A percentile compares a stretch with the other conserved stretches of the same genome.
Conservation (phyloP, 2,329 filamentous ascomycete genomes). For the Clonostachys rhizophaga region DNA sequence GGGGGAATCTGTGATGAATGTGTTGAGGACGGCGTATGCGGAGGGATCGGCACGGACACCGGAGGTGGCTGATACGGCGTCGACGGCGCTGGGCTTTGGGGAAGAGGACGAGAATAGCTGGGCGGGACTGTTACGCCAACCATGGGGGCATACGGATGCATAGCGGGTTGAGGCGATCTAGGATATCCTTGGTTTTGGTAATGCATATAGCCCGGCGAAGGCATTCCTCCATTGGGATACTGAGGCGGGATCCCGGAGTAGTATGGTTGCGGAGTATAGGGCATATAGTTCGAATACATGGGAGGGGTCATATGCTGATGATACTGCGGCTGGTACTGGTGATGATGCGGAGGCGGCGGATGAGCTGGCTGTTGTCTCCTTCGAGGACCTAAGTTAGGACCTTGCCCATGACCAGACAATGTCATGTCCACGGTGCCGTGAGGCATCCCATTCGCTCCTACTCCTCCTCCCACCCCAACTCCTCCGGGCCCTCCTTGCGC, state of each 20-base stretch:
- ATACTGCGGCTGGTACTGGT: slow-evolving; percentile 28
- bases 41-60: slow-evolving; percentile 31
- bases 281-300: slow-evolving; percentile 47
- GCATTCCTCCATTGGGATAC: slow-evolving; percentile 48
- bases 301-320: slow-evolving; percentile 28
- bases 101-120: slow-evolving; percentile 42
- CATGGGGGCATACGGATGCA: slow-evolving; percentile 51
- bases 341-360: not conserved
- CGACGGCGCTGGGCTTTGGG: slow-evolving; percentile 48
- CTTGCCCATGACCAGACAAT: slow-evolving; percentile 4
- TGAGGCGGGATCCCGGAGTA: slow-evolving; percentile 54
- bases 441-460: slow-evolving; percentile 17
- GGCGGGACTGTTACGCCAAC: slow-evolving; percentile 35
- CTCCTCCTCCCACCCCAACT: slow-evolving; percentile 13
- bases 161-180: slow-evolving; percentile 39
- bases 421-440: slow-evolving; percentile 26
- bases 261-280: slow-evolving; percentile 35
- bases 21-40: slow-evolving; percentile 49
- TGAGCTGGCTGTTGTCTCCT: slow-evolving; percentile 21
- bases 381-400: slow-evolving; percentile 10
- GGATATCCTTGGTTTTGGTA: slow-evolving; percentile 35
- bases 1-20: slow-evolving; percentile 36
- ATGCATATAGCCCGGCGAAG: slow-evolving; percentile 38
- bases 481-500: not conserved
- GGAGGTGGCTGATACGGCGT: slow-evolving; percentile 53